A percentile compares a stretch with the other conserved stretches of the same genome.
These are phyloP conservation scores for Nematocida sp. DNA, from an alignment of 371 early-diverging fungal genomes.

Conservation along the genomic window DNA sequence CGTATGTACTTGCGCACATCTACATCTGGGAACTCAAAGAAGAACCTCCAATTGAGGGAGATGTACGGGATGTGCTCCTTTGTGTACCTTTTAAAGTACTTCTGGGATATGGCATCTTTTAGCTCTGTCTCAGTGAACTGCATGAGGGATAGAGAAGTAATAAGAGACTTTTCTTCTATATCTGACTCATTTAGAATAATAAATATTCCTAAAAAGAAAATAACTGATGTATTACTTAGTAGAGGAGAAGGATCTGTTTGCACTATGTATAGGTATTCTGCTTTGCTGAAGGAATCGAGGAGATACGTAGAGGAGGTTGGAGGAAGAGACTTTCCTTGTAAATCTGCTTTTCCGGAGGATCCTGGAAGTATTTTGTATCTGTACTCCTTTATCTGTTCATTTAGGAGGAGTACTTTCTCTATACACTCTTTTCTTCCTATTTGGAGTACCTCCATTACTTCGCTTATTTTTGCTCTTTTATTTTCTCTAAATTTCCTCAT, in stretches of 20 bases:
- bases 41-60: slow-evolving; percentile 44
- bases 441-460: slow-evolving; percentile 3
- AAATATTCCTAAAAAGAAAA: neutral
- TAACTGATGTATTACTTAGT: neutral
- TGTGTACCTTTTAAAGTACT: slow-evolving; percentile 34
- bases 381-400: slow-evolving; percentile 10
- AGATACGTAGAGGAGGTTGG: slow-evolving; percentile 19
- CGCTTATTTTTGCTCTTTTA: slow-evolving; percentile 2
- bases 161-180: neutral
- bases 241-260: slow-evolving; percentile 3
- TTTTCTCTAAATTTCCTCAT: slow-evolving; percentile 2
- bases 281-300: slow-evolving; percentile 14
- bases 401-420: neutral
- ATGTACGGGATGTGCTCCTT: slow-evolving; percentile 5
- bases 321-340: neutral
- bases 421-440: slow-evolving; percentile 24
- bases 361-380: slow-evolving; percentile 36
- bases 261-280: slow-evolving; percentile 30
- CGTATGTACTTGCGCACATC: slow-evolving; percentile 2
- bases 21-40: slow-evolving; percentile 46
- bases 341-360: neutral
- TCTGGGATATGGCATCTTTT: slow-evolving; percentile 6
- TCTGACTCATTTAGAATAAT: slow-evolving; percentile 36
- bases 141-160: neutral
- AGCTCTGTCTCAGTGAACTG: neutral